Evolutionary conservation across 371 early-diverging fungal genomes (phyloP).

Genomic region (Mortierella sp.): DNA sequence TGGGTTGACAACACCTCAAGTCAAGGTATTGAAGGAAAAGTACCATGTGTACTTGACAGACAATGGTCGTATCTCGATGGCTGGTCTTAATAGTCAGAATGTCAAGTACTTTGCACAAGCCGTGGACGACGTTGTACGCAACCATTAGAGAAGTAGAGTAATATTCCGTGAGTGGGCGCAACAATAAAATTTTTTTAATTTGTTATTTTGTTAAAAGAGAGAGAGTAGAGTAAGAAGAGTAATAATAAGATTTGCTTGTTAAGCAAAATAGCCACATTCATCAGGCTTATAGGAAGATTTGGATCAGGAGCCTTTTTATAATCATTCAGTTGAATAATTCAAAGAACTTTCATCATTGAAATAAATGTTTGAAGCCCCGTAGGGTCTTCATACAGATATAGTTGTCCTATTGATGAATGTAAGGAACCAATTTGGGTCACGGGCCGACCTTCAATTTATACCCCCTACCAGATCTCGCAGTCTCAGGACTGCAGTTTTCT

Average conservation of each 20-base stretch:
- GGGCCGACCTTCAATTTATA: conserved; percentile 6
- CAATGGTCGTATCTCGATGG: conserved; percentile 97
- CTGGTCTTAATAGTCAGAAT: conserved; percentile 89
- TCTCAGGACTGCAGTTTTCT: background rate
- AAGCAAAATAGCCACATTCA: conserved; percentile 12
- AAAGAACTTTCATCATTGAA: conserved; percentile 34
- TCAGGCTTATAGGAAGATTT: conserved; percentile 4
- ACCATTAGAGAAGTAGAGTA: conserved; percentile 30
- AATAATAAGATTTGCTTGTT: background rate
- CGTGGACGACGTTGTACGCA: conserved; percentile 80
- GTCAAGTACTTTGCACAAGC: conserved; percentile 88
- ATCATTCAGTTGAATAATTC: conserved; percentile 37
- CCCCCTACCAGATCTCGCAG: background rate
- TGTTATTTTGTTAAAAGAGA: background rate
- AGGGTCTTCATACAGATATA: conserved; percentile 35
- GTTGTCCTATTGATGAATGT: conserved; percentile 41
- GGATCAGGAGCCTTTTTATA: conserved; percentile 36
- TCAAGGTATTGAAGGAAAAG: conserved; percentile 81
- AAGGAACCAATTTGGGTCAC: conserved; percentile 7
- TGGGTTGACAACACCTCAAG: conserved; percentile 77
- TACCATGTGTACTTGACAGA: conserved; percentile 94
- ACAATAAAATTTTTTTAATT: background rate
- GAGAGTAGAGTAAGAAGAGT: background rate
- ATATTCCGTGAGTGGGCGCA: background rate
- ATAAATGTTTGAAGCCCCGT: conserved; percentile 34